Evolutionary conservation across 176 grass and related monocot genomes (phyloP).

Genomic region (Aechmea fasciata): DNA sequence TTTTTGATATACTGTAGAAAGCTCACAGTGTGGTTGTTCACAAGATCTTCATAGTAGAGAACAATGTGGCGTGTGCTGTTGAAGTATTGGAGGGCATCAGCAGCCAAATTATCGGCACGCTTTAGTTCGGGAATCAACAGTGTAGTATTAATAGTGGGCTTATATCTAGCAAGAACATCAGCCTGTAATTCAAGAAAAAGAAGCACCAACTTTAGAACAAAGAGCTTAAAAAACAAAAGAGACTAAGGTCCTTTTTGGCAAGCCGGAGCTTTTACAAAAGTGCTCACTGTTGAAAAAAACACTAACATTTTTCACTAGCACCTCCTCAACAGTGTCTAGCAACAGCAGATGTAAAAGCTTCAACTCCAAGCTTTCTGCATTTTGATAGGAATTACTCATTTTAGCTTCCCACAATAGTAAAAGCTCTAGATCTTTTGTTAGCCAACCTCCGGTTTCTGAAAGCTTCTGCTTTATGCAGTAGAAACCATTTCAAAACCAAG

Average conservation of each 20-base stretch:
- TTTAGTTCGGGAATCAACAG: conserved; percentile 47
- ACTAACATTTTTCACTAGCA: too few relatives aligned
- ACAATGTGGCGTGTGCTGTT: conserved; percentile 56
- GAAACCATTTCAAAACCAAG: not conserved
- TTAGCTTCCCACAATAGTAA: too few relatives aligned
- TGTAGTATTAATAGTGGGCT: conserved; percentile 51
- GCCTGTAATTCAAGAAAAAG: conserved; percentile 34
- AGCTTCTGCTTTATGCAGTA: not conserved
- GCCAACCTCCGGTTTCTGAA: too few relatives aligned
- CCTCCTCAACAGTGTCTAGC: too few relatives aligned
- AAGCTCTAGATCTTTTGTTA: not conserved
- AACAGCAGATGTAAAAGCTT: too few relatives aligned
- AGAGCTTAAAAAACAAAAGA: not conserved
- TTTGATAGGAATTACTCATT: too few relatives aligned
- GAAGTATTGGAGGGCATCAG: conserved; percentile 56
- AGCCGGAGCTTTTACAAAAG: too few relatives aligned
- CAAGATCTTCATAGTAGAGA: conserved; percentile 91
- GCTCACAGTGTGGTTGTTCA: conserved; percentile 56
- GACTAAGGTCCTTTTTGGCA: too few relatives aligned
- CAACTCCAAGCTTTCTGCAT: too few relatives aligned
- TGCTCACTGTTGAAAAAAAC: too few relatives aligned
- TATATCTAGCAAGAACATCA: conserved; percentile 72
- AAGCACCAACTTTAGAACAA: conserved; percentile 9
- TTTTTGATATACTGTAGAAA: conserved; percentile 10
- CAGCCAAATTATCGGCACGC: conserved; percentile 35